phyloP scores from a whole-genome alignment of 2,329 filamentous ascomycete species.

The Nigrospora oryzae region DNA sequence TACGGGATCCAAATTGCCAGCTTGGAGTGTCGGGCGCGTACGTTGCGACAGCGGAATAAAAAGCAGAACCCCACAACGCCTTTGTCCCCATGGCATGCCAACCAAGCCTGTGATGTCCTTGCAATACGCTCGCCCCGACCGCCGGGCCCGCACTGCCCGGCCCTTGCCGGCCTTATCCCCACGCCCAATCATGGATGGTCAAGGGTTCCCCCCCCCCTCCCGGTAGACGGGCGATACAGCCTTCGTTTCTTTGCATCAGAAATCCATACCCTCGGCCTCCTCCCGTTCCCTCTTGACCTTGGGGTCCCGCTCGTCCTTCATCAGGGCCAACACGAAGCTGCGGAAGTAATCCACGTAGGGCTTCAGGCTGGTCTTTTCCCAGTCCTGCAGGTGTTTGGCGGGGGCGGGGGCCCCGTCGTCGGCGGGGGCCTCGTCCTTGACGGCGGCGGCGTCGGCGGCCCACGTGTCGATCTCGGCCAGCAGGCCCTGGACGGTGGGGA shows the following conservation, averaged over 20 bases:
- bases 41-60: too few relatives aligned
- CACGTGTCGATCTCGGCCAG: slow-evolving; percentile 82
- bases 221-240: too few relatives aligned
- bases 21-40: too few relatives aligned
- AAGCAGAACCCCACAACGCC: too few relatives aligned
- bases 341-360: slow-evolving; percentile 89
- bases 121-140: too few relatives aligned
- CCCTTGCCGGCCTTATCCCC: too few relatives aligned
- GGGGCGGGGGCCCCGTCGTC: slow-evolving; percentile 14
- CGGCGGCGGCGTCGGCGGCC: slow-evolving; percentile 39
- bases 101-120: too few relatives aligned
- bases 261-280: slow-evolving; percentile 42
- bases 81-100: too few relatives aligned
- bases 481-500: slow-evolving; percentile 82
- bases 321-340: slow-evolving; percentile 65
- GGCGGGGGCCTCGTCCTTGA: slow-evolving; percentile 25
- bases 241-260: slow-evolving; percentile 21
- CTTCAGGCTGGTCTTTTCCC: slow-evolving; percentile 94
- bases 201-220: too few relatives aligned
- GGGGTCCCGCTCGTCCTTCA: slow-evolving; percentile 63
- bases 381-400: slow-evolving; percentile 58
- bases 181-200: too few relatives aligned
- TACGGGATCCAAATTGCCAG: too few relatives aligned
- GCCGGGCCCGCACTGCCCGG: too few relatives aligned
- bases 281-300: slow-evolving; percentile 49